phyloP scores from a whole-genome alignment of 495 filamentous ascomycete genomes.

The Penicillium egyptiacum region DNA sequence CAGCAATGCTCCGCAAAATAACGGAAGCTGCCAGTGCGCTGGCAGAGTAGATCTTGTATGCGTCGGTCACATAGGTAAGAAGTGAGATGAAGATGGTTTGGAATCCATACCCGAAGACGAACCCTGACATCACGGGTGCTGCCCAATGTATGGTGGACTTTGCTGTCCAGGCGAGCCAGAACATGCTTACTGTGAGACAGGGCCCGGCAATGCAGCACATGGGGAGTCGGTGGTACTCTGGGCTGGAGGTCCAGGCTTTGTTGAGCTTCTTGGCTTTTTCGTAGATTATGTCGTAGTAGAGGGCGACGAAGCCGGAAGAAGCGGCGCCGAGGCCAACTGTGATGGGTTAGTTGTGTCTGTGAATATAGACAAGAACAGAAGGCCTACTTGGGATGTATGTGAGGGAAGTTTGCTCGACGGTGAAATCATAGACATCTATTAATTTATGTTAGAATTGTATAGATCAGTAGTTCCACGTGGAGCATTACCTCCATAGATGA shows the following conservation, averaged over 20 bases:
- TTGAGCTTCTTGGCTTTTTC: constrained; percentile 38
- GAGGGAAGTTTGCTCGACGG: constrained; percentile 40
- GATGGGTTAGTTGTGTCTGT: constrained; percentile 12
- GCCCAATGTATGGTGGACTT: constrained; percentile 56
- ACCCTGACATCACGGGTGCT: constrained; percentile 61
- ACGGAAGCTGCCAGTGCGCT: constrained; percentile 66
- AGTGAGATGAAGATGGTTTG: constrained; percentile 65
- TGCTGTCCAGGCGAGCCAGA: constrained; percentile 75
- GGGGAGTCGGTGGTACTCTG: constrained; percentile 66
- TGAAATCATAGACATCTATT: constrained; percentile 36
- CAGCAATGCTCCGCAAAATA: constrained; percentile 59
- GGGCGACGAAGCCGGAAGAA: constrained; percentile 39
- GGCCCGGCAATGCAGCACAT: constrained; percentile 66
- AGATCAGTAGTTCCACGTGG: not conserved
- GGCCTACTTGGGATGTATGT: constrained; percentile 43
- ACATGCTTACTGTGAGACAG: constrained; percentile 59
- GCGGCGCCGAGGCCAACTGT: constrained; percentile 42
- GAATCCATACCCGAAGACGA: constrained; percentile 71
- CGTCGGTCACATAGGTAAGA: constrained; percentile 75
- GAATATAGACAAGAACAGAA: not conserved
- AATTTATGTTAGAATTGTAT: not conserved
- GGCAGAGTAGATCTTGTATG: constrained; percentile 70
- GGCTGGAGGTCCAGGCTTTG: constrained; percentile 42
- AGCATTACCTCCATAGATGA: constrained; percentile 55
- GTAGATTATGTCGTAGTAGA: constrained; percentile 57